A percentile compares a stretch with the other conserved stretches of the same genome.
These are phyloP conservation scores for Linnemannia hyalina DNA, from an alignment of 192 early-diverging fungal genomes.

Conservation along the genomic window DNA sequence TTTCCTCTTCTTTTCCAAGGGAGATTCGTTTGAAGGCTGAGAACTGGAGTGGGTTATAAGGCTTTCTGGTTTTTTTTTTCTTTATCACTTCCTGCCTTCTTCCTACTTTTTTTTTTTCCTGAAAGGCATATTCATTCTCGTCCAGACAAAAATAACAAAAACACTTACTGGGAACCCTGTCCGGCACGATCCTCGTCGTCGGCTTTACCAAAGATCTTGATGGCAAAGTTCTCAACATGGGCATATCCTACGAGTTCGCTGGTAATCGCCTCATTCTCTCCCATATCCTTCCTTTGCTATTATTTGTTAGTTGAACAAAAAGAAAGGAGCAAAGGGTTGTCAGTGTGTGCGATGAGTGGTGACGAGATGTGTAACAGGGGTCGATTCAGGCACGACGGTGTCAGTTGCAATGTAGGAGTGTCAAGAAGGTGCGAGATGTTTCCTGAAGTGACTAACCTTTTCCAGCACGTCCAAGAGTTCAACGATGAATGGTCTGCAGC, in stretches of 20 bases:
- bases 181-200: slow-evolving; percentile 93
- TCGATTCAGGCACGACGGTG: neutral
- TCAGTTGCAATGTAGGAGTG: too few species aligned
- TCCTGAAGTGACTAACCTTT: slow-evolving; percentile 58
- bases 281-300: slow-evolving; percentile 80
- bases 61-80: too few species aligned
- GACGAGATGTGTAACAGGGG: neutral
- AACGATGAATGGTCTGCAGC: slow-evolving; percentile 71
- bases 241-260: slow-evolving; percentile 83
- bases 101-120: neutral
- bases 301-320: neutral
- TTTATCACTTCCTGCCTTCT: too few species aligned
- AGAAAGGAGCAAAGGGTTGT: neutral
- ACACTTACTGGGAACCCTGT: slow-evolving; percentile 79
- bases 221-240: slow-evolving; percentile 91
- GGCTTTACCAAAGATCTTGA: slow-evolving; percentile 89
- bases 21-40: too few species aligned
- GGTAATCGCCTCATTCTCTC: slow-evolving; percentile 74
- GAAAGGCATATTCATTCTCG: neutral
- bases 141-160: neutral
- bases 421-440: neutral
- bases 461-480: slow-evolving; percentile 87
- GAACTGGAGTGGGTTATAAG: too few species aligned
- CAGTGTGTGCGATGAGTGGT: neutral
- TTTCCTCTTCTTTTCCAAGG: neutral